A percentile compares a stretch with the other conserved stretches of the same genome.
Conservation (phyloP, 2,329 filamentous ascomycete species). For the Colletotrichum karsti region DNA sequence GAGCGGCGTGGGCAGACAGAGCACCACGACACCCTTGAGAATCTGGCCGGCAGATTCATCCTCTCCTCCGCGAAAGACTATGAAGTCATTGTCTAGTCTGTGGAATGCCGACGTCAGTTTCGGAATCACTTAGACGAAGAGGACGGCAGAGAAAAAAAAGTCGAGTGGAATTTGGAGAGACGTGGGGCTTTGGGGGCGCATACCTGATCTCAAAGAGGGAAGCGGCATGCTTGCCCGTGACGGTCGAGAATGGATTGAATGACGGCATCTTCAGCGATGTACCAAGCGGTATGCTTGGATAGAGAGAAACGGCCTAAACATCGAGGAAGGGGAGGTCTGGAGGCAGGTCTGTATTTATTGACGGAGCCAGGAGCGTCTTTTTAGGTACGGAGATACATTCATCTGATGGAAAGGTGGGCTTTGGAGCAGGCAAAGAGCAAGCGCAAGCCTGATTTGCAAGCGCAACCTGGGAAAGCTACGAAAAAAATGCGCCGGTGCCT, state of each 20-base stretch:
- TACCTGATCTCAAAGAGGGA: slow-evolving; percentile 68
- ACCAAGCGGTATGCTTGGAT: slow-evolving; percentile 57
- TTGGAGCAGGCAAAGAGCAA: slow-evolving; percentile 3
- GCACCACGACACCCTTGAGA: slow-evolving; percentile 76
- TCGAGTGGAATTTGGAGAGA: slow-evolving; percentile 6
- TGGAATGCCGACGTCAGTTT: slow-evolving; percentile 27
- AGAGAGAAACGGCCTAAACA: slow-evolving; percentile 18
- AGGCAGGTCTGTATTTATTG: slow-evolving; percentile 28
- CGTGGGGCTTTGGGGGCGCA: slow-evolving; percentile 32
- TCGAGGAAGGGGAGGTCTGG: slow-evolving; percentile 17
- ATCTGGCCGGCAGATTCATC: slow-evolving; percentile 80
- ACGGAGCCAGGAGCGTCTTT: slow-evolving; percentile 5
- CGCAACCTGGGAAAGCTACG: background rate
- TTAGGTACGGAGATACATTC: slow-evolving; percentile 24
- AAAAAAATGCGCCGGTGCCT: slow-evolving; percentile 19
- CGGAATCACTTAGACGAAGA: background rate
- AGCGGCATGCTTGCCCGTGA: slow-evolving; percentile 58
- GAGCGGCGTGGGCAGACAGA: slow-evolving; percentile 75
- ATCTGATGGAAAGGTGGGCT: slow-evolving; percentile 23
- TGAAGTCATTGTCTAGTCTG: slow-evolving; percentile 81
- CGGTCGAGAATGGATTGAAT: slow-evolving; percentile 64
- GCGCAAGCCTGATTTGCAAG: slow-evolving; percentile 3
- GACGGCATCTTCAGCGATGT: slow-evolving; percentile 66
- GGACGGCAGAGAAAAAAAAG: background rate
- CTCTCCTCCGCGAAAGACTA: slow-evolving; percentile 79